These are phyloP conservation scores for Ilex paraguariensis DNA, from an alignment of 305 asterid genomes.

Conservation along the genomic window DNA sequence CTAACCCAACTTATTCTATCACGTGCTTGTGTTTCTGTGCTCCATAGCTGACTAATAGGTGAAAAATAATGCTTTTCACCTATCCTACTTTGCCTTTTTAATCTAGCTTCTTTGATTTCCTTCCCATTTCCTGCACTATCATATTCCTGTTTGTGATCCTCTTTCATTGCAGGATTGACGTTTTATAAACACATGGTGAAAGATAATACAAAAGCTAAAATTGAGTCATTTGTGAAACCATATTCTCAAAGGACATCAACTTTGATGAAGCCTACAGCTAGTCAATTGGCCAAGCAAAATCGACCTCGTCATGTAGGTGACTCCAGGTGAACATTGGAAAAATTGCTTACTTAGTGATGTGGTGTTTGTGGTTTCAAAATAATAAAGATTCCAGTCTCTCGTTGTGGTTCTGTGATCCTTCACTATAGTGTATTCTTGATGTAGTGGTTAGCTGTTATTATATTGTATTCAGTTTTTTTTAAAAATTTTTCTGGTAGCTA, in stretches of 20 bases:
- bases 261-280: slow-evolving; percentile 92
- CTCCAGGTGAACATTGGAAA: slow-evolving; percentile 27
- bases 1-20: too few relatives aligned
- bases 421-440: too few relatives aligned
- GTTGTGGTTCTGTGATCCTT: too few relatives aligned
- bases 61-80: too few relatives aligned
- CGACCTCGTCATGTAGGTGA: slow-evolving; percentile 42
- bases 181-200: slow-evolving; percentile 44
- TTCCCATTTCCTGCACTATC: background rate
- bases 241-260: slow-evolving; percentile 67
- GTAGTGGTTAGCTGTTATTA: too few relatives aligned
- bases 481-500: too few relatives aligned
- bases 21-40: too few relatives aligned
- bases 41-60: too few relatives aligned
- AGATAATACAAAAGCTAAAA: slow-evolving; percentile 37
- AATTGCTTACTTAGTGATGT: background rate
- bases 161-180: slow-evolving; percentile 48
- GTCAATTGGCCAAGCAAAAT: slow-evolving; percentile 92
- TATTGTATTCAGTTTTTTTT: too few relatives aligned
- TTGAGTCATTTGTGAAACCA: slow-evolving; percentile 43
- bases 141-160: slow-evolving; percentile 6
- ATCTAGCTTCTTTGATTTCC: background rate
- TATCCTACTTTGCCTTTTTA: too few relatives aligned
- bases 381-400: too few relatives aligned
- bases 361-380: too few relatives aligned